Base-by-base conservation (phyloP, 208 protist species). In the Trichomonas vaginalis region DNA sequence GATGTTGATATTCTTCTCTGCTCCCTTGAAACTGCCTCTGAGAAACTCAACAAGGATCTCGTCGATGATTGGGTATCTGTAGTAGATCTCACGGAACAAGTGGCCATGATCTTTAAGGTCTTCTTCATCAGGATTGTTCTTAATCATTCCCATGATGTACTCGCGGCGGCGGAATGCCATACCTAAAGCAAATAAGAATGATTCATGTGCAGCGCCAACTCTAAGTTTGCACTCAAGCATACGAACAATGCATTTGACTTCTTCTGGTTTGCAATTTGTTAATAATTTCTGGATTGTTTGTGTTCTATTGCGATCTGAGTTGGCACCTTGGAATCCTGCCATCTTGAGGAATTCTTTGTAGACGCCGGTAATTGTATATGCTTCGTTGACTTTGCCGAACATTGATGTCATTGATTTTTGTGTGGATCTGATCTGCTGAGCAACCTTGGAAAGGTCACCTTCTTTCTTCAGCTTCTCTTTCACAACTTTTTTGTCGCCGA, bases 1-100 rank as follows among this genome's bases (percentile, higher is more conserved):
- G 17, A 98, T 88, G 40, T 96, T 87, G 79, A 96, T 97, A n/a
- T 96, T 42, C 37, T 96, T 39, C 37, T 92, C 42, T 6, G n/a
- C 45, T 17, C 27, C 12, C 40, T 48, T 39, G n/a, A 92, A 92
- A 1, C 17, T 23, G 15, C 45, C 45, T 35, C 45, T 14, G 17
- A 90, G 14, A 4, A 96, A 37, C 56, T 47, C 32, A 10, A 17
- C 23, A 37, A 96, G 39, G 8, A 96, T 27, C n/a, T 56, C n/a
- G 46, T 80, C 62, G 9, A 87, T 49, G 27, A 87, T 40, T n/a
- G 95, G 62, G 27, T 17, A 40, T 37, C 70, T 35, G 46, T 86
- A 37, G 14, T 49, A 62, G 6, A 82, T 51, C 39, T 49, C 56
- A 56, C 83, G 87, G 14, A 96, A 51, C 40, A 40, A 3, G 23